Conservation (phyloP, 2,329 filamentous ascomycete species). For the Aspergillus uvarum region DNA sequence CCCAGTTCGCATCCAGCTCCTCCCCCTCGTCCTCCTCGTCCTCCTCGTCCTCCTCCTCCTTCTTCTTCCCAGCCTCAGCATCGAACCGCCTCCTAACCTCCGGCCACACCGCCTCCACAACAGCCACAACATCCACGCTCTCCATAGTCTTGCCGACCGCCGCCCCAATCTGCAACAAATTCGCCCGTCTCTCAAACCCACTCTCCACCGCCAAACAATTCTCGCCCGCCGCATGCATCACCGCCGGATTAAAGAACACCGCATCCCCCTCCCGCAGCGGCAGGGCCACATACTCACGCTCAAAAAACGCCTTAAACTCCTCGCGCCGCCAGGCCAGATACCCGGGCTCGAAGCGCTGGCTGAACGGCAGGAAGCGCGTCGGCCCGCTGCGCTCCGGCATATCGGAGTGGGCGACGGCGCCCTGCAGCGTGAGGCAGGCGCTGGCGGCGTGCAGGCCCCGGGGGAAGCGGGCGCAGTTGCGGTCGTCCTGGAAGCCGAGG, state of each 20-base stretch:
- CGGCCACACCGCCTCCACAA: constrained; percentile 56
- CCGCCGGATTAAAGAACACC: constrained; percentile 63
- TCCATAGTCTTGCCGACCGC: constrained; percentile 67
- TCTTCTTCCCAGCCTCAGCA: constrained; percentile 43
- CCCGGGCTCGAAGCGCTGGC: constrained; percentile 57
- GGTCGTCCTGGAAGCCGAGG: constrained; percentile 59
- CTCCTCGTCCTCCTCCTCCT: constrained; percentile 30
- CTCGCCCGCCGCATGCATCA: constrained; percentile 63
- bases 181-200: constrained; percentile 57
- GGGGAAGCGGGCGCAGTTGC: constrained; percentile 50
- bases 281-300: constrained; percentile 53
- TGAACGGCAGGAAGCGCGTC: constrained; percentile 61
- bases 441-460: constrained; percentile 54
- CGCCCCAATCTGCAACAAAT: constrained; percentile 61
- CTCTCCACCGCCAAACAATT: constrained; percentile 42
- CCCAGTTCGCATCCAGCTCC: constrained; percentile 41
- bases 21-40: constrained; percentile 44
- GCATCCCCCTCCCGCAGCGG: constrained; percentile 59
- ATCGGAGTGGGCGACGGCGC: constrained; percentile 61
- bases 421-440: constrained; percentile 62
- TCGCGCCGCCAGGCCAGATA: constrained; percentile 58
- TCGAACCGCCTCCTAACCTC: constrained; percentile 34
- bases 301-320: constrained; percentile 57
- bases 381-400: constrained; percentile 61
- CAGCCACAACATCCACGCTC: constrained; percentile 52